phyloP scores from a whole-genome alignment of 371 early-diverging fungal genomes.

The Polyrhizophydium stewartii region DNA sequence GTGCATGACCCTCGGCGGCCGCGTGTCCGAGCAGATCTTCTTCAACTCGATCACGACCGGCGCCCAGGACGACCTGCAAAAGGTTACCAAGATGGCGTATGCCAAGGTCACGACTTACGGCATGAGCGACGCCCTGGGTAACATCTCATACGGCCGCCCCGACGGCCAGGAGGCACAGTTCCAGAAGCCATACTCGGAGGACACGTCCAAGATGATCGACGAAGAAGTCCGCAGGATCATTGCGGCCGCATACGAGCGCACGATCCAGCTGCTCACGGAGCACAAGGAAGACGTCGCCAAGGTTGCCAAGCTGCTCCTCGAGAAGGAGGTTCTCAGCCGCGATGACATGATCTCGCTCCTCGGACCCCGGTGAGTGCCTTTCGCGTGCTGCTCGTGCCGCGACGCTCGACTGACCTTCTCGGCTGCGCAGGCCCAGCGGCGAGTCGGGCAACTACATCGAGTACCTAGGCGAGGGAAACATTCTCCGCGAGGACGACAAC shows the following conservation, averaged over 20 bases:
- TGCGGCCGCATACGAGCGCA: conserved; percentile 74
- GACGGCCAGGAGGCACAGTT: conserved; percentile 65
- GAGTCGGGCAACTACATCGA: conserved; percentile 30
- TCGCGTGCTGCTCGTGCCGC: neutral
- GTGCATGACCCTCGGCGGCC: conserved; percentile 96
- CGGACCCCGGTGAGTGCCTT: conserved; percentile 53
- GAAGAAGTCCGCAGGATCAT: conserved; percentile 86
- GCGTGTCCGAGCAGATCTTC: conserved; percentile 92
- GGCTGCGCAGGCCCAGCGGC: conserved; percentile 17
- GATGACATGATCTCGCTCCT: conserved; percentile 91
- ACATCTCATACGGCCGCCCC: conserved; percentile 70
- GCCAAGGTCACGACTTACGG: conserved; percentile 91
- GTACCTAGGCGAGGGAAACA: conserved; percentile 14
- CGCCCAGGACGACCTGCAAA: conserved; percentile 91
- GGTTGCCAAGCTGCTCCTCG: conserved; percentile 86
- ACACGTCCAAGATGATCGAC: conserved; percentile 92
- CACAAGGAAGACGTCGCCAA: conserved; percentile 83
- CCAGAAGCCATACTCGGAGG: conserved; percentile 95
- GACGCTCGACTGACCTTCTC: neutral
- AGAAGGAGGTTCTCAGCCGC: conserved; percentile 93
- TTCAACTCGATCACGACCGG: conserved; percentile 89
- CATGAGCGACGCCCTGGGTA: conserved; percentile 89
- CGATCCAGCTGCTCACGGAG: conserved; percentile 72
- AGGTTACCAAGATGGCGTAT: conserved; percentile 96
- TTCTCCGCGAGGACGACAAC: neutral